Percentiles rank a stretch among this genome's conserved stretches.
phyloP scores from a whole-genome alignment of 345 rosid species.

The Kandelia obovata region DNA sequence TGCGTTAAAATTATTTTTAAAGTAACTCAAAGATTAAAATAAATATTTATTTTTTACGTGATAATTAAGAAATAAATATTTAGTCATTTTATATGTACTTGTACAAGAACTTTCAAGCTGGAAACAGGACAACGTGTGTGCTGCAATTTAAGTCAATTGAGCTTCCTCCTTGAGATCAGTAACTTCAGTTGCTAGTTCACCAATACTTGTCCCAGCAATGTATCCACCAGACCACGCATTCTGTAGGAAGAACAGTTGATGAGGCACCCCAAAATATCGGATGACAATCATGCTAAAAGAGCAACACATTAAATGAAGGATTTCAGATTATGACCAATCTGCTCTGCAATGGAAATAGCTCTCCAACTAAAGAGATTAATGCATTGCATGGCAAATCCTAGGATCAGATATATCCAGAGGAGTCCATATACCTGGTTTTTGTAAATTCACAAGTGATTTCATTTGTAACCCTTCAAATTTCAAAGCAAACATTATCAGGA shows the following conservation, averaged over 20 bases:
- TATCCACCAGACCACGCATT: slow-evolving; percentile 94
- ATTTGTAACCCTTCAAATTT: not conserved
- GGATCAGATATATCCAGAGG: not conserved
- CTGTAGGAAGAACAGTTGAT: slow-evolving; percentile 30
- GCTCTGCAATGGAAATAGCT: too few species aligned
- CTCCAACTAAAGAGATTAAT: not conserved
- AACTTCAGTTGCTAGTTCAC: slow-evolving; percentile 39
- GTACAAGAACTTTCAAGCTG: not conserved
- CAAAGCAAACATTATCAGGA: not conserved
- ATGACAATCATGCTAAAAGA: not conserved
- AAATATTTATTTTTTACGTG: too few species aligned
- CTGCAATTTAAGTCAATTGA: not conserved
- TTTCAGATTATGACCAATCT: too few species aligned
- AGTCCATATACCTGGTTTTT: not conserved
- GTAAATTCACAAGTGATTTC: not conserved
- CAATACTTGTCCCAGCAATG: slow-evolving; percentile 71
- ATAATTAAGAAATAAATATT: too few species aligned
- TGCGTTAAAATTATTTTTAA: too few species aligned
- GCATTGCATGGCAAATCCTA: not conserved
- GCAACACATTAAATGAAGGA: not conserved
- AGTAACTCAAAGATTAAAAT: too few species aligned
- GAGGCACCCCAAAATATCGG: not conserved
- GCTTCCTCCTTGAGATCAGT: not conserved
- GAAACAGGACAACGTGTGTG: not conserved
- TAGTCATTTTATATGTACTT: too few species aligned